phyloP scores from a whole-genome alignment of 176 grass and related monocot species.

The Elymus sibiricus region DNA sequence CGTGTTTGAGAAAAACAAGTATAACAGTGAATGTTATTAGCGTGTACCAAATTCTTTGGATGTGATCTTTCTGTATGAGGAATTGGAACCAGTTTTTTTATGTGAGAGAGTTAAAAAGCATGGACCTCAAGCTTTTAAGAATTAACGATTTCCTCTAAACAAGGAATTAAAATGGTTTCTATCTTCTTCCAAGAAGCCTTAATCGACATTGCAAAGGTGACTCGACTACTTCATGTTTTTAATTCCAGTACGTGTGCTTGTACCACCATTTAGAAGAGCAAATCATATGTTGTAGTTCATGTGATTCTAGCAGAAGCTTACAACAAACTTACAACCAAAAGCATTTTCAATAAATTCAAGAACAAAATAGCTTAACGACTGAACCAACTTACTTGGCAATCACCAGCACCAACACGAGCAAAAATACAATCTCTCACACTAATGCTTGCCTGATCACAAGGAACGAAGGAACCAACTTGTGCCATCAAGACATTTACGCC shows the following conservation, averaged over 20 bases:
- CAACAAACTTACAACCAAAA: slow-evolving; percentile 12
- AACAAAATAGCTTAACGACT: slow-evolving; percentile 1
- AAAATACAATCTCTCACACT: slow-evolving; percentile 98
- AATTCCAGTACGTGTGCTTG: background rate
- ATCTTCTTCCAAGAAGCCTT: background rate
- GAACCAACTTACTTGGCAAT: slow-evolving; percentile 83
- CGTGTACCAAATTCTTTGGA: background rate
- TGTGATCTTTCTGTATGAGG: background rate
- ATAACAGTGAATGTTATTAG: background rate
- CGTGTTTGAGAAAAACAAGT: background rate
- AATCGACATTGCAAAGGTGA: background rate
- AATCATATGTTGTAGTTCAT: background rate
- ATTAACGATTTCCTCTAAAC: background rate
- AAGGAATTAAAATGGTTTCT: background rate
- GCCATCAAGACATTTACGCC: slow-evolving; percentile 94
- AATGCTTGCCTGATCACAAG: slow-evolving; percentile 77
- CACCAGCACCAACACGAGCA: slow-evolving; percentile 98
- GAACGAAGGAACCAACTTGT: slow-evolving; percentile 94
- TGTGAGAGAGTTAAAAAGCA: background rate
- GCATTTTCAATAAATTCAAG: slow-evolving; percentile 7
- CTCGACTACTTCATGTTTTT: background rate
- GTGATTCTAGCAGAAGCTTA: slow-evolving; percentile 6
- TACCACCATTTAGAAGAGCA: slow-evolving; percentile 17
- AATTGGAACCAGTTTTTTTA: background rate
- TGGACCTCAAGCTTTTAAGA: background rate